Conservation (phyloP, 2,329 filamentous ascomycete genomes). For the Penicillium fuscoglaucum region DNA sequence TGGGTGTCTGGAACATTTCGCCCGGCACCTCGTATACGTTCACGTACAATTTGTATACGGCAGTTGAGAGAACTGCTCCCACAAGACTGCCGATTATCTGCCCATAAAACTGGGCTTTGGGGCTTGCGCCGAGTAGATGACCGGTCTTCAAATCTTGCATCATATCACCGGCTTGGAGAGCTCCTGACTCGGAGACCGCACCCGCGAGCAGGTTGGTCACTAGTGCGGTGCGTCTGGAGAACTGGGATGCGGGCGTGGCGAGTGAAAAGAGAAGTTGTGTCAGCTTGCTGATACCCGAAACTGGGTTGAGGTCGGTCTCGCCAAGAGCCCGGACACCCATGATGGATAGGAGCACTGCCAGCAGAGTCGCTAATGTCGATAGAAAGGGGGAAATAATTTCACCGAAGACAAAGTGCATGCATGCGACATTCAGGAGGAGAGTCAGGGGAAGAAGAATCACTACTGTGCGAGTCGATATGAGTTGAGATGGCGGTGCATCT, state of each 20-base stretch:
- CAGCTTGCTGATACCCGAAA: conserved; percentile 93
- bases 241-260: conserved; percentile 76
- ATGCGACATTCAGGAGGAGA: conserved; percentile 73
- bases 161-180: conserved; percentile 90
- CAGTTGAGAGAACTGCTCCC: conserved; percentile 80
- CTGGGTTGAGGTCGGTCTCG: conserved; percentile 92
- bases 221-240: conserved; percentile 77
- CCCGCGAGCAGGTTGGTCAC: conserved; percentile 93
- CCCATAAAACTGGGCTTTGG: conserved; percentile 94
- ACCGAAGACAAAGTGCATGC: conserved; percentile 82
- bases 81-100: conserved; percentile 87
- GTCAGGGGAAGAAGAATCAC: conserved; percentile 74
- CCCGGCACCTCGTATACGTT: conserved; percentile 86
- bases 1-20: conserved; percentile 88
- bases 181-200: conserved; percentile 80
- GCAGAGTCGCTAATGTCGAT: conserved; percentile 74
- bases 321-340: conserved; percentile 67
- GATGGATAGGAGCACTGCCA: conserved; percentile 70
- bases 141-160: conserved; percentile 98
- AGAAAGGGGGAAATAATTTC: conserved; percentile 75
- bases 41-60: conserved; percentile 87
- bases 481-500: conserved; percentile 81
- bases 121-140: conserved; percentile 85
- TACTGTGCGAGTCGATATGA: conserved; percentile 71
- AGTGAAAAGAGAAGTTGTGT: conserved; percentile 94